A percentile compares a stretch with the other conserved stretches of the same genome.
phyloP scores from a whole-genome alignment of 345 rosid species.

The Gossypium bickii region DNA sequence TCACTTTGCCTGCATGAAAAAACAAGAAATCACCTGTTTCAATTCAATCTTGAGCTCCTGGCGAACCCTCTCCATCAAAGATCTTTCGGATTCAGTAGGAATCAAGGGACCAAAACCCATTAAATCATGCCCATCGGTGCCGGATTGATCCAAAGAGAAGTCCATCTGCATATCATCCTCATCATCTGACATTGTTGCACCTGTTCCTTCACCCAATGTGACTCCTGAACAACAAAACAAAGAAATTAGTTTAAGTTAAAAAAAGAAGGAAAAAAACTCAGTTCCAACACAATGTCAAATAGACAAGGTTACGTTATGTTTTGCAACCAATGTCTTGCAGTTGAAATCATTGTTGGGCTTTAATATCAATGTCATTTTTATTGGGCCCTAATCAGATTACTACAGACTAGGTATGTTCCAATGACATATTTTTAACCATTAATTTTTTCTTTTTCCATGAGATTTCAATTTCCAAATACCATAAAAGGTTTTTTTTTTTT shows the following conservation, averaged over 20 bases:
- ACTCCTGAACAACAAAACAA: constrained; percentile 41
- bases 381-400: neutral
- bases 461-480: no score
- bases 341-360: neutral
- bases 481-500: no score
- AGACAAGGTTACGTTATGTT: no score
- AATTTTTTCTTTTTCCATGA: no score
- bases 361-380: neutral
- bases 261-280: no score
- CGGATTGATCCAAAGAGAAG: constrained; percentile 64
- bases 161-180: constrained; percentile 90
- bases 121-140: constrained; percentile 57
- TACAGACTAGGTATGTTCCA: no score
- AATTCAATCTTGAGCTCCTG: constrained; percentile 92
- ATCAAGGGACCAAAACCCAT: constrained; percentile 92
- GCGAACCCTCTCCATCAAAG: constrained; percentile 99
- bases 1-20: neutral
- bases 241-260: neutral
- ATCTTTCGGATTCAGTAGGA: constrained; percentile 94
- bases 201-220: constrained; percentile 76
- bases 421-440: no score
- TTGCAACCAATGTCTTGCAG: neutral
- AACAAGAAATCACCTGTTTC: constrained; percentile 57
- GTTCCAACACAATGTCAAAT: no score
- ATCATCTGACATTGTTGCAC: constrained; percentile 96